phyloP scores from a whole-genome alignment of 495 filamentous ascomycete species.

The Mytilinidion resinicola region DNA sequence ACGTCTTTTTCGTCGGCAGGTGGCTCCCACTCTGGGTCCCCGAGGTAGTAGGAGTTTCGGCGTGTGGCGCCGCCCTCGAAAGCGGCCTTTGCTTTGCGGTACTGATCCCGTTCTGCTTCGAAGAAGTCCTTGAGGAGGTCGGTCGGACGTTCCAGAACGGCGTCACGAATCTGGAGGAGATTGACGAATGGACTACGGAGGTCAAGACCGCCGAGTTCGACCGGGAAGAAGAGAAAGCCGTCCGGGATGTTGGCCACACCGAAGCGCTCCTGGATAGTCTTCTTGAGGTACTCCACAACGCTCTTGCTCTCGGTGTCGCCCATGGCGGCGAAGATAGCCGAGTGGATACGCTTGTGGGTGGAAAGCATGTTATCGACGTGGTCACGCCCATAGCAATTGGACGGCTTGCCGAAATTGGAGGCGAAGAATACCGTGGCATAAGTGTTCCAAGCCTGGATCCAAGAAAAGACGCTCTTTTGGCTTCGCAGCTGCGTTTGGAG shows the following conservation, averaged over 20 bases:
- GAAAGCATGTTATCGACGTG: conserved; percentile 60
- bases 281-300: conserved; percentile 53
- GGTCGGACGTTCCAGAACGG: conserved; percentile 36
- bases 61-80: conserved; percentile 38
- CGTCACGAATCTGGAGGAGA: conserved; percentile 25
- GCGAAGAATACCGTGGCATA: conserved; percentile 60
- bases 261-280: conserved; percentile 50
- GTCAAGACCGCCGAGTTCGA: conserved; percentile 33
- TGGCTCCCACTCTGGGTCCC: conserved; percentile 14
- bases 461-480: conserved; percentile 52
- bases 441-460: conserved; percentile 60
- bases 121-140: conserved; percentile 42
- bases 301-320: conserved; percentile 34
- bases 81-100: conserved; percentile 40
- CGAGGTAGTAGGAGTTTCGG: neutral
- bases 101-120: conserved; percentile 41
- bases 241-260: conserved; percentile 52
- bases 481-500: conserved; percentile 54
- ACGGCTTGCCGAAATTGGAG: conserved; percentile 59
- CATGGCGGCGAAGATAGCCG: conserved; percentile 43
- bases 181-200: conserved; percentile 32
- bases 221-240: conserved; percentile 55
- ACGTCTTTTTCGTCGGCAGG: conserved; percentile 27
- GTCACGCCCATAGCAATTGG: conserved; percentile 56
- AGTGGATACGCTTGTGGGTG: conserved; percentile 55